A percentile compares a stretch with the other conserved stretches of the same genome.
Evolutionary conservation across 192 early-diverging fungal genomes (phyloP).

Genomic region (Backusella westeae): DNA sequence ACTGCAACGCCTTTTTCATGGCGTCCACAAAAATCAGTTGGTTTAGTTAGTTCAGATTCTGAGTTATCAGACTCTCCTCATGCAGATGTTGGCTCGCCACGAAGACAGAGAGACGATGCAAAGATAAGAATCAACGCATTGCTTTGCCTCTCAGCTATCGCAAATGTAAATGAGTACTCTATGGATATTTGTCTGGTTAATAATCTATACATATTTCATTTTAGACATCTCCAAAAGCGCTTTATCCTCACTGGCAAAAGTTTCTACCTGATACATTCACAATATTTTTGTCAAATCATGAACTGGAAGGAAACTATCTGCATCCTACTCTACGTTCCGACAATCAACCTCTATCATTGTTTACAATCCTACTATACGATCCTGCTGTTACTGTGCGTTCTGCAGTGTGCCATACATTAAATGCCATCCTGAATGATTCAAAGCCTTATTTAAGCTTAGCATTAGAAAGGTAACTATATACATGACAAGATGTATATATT

Average conservation of each 20-base stretch:
- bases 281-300: conserved; percentile 19
- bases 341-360: conserved; percentile 41
- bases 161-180: conserved; percentile 26
- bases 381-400: conserved; percentile 42
- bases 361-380: conserved; percentile 48
- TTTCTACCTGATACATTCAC: conserved; percentile 45
- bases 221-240: conserved; percentile 41
- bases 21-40: conserved; percentile 6
- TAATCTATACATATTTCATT: neutral
- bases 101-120: conserved; percentile 41
- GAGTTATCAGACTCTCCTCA: conserved; percentile 49
- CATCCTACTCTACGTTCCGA: conserved; percentile 16
- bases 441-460: conserved; percentile 55
- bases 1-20: conserved; percentile 7
- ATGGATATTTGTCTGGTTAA: too few species aligned
- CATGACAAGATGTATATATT: neutral
- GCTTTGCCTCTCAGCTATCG: conserved; percentile 46
- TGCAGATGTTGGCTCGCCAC: neutral
- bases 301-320: neutral
- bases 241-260: conserved; percentile 54
- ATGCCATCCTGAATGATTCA: conserved; percentile 45
- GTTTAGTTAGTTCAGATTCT: conserved; percentile 45
- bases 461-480: conserved; percentile 39
- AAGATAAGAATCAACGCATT: conserved; percentile 54
- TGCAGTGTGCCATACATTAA: conserved; percentile 43